Percentiles rank a stretch among this genome's conserved stretches.
Evolutionary conservation across 352 stramenopile species (phyloP).

Genomic region (Globisporangium irregulare): DNA sequence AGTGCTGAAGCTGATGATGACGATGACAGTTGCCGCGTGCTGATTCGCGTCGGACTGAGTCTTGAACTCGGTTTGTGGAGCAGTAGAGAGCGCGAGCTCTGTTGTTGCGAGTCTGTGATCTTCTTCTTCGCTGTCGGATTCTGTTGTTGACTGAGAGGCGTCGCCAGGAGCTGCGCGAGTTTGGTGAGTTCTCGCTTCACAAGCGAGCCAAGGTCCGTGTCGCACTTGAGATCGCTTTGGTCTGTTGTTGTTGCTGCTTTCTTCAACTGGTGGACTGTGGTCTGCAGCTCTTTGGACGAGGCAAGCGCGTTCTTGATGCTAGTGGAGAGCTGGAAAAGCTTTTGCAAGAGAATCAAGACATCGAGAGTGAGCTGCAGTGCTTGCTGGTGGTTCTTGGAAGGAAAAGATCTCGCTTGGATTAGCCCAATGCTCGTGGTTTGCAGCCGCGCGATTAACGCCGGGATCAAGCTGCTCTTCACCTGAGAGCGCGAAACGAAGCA

Average conservation of each 20-base stretch:
- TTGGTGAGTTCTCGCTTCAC: conserved; percentile 1
- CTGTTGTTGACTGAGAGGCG: not conserved
- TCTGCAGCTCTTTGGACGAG: not conserved
- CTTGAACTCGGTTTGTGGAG: not conserved
- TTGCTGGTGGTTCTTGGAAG: not conserved
- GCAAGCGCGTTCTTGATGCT: not conserved
- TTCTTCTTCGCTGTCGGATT: not conserved
- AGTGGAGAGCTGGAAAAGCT: not conserved
- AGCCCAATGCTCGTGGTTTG: not conserved
- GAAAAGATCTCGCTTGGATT: not conserved
- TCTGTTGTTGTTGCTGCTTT: not conserved
- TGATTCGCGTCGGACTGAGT: not conserved
- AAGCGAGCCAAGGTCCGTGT: conserved; percentile 12
- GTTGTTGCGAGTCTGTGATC: not conserved
- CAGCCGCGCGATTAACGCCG: not conserved
- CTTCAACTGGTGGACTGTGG: not conserved
- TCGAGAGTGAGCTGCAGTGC: conserved; percentile 4
- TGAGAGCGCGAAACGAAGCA: not conserved
- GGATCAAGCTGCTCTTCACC: not conserved
- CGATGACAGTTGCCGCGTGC: not conserved
- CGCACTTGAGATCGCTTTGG: not conserved
- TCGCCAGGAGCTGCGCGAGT: not conserved
- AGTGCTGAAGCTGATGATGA: not conserved
- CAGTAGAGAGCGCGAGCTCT: not conserved
- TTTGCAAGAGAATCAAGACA: not conserved